phyloP scores from a whole-genome alignment of 768 basidiomycete species.

The Psilocybe tampanensis region DNA sequence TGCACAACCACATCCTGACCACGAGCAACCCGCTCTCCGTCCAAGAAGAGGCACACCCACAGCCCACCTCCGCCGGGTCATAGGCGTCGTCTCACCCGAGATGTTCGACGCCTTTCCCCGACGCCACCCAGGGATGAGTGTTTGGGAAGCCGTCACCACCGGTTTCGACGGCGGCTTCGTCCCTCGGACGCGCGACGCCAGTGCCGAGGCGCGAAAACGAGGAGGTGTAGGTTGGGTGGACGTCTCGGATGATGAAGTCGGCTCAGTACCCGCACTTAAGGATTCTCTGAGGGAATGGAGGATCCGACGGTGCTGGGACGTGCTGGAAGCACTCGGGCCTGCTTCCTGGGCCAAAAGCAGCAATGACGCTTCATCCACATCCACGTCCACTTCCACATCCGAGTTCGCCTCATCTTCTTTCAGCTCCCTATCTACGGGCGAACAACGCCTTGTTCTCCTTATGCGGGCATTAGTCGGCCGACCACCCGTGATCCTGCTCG shows the following conservation, averaged over 20 bases:
- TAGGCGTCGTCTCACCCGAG: slow-evolving; percentile 88
- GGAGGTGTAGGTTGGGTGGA: slow-evolving; percentile 51
- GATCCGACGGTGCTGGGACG: slow-evolving; percentile 42
- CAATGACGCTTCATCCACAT: not conserved
- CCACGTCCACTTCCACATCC: not conserved
- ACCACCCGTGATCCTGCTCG: slow-evolving; percentile 78
- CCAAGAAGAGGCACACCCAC: slow-evolving; percentile 73
- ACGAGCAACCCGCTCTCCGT: too few relatives aligned
- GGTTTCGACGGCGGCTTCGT: slow-evolving; percentile 90
- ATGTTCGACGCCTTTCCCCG: slow-evolving; percentile 90
- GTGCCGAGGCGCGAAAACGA: slow-evolving; percentile 25
- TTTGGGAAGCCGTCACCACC: slow-evolving; percentile 82
- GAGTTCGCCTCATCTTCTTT: slow-evolving; percentile 57
- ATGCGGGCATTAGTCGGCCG: slow-evolving; percentile 82
- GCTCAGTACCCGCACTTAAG: slow-evolving; percentile 2
- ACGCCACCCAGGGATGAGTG: slow-evolving; percentile 57
- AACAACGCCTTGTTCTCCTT: slow-evolving; percentile 81
- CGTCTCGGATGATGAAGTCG: slow-evolving; percentile 30
- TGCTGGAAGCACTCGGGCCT: slow-evolving; percentile 70
- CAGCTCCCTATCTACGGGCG: slow-evolving; percentile 64
- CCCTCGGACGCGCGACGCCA: slow-evolving; percentile 30
- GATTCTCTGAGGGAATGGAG: slow-evolving; percentile 37
- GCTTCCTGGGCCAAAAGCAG: too few relatives aligned
- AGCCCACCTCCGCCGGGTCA: slow-evolving; percentile 58
- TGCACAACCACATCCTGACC: too few relatives aligned